Base-by-base conservation (phyloP, 78 protist species). In the Planoprotostelium fungivorum region DNA sequence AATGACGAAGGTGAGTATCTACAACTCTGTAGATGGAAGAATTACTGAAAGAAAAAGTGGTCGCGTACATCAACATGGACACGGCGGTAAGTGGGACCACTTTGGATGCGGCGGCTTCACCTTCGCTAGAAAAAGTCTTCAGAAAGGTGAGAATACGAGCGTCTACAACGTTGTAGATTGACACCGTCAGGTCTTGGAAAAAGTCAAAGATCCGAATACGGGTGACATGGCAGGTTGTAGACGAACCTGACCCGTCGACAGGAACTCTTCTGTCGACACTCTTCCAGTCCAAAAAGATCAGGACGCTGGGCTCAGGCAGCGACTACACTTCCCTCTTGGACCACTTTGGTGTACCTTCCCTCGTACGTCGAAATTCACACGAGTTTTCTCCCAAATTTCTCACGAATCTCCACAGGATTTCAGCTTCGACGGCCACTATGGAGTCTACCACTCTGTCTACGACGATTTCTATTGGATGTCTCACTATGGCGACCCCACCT, bases 371-470 rank as follows among this genome's bases (percentile, higher is more conserved):
- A 51, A 51, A 51, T 51, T 51, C 16, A 51, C 16, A 25, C 16
- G 31, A 51, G 73, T 51, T 16, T 51, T 25, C 5, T 51, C 73
- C 5, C 5, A 51, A 51, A 25, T 51, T 51, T 25, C 31, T 51
- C 73, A 25, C 5, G 16, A 51, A 51, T 25, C 31, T 51, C 16
- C 73, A 51, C 5, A 51, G 73, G 73, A 51, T 51, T 51, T 51
- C 16, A 35, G 38, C 10, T 89, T 86, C 38, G 0, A 1, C 28
- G 92, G 92, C 36, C n/a, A 16, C 34, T 90, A 90, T 63, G 92
- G 92, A 51, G 92, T 90, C 87, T 90, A 90, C 87, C 92, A 90
- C 86, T 90, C 92, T 0, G n/a, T 31, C 84, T 90, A 35, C 37
- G 92, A 90, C 9, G 83, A 73, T 29, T 90, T 86, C 92, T 1